Evolutionary conservation across 345 rosid genomes (phyloP), one percentile per base, ranked within the genome.

Genomic region (Cardiospermum halicacabum): DNA sequence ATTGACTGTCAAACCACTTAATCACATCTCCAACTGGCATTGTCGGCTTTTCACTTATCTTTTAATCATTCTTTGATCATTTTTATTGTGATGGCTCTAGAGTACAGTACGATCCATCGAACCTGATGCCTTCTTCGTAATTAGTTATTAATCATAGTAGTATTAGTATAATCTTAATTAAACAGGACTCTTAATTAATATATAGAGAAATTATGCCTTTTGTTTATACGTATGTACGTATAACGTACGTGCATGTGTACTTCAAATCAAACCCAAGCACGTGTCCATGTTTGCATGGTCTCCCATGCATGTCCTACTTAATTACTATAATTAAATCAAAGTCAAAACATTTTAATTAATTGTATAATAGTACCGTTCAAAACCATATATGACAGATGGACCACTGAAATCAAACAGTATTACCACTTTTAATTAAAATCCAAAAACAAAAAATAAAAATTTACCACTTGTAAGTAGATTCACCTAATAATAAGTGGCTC

Each of bases 241-340:
- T 51, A 57, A 58, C 49, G 80, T 77, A 77, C 80, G 51, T 69
- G n/a, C 67, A 69, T 69, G 66, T 69, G 75, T 73, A 77, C 72
- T 28, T 69, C 64, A n/a, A 69, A 69, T 69, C 9, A 53, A 49
- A 31, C 49, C 10, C 8, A 54, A 53, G 69, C 72, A 72, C 69
- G 59, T 72, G 74, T 43, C 64, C 58, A 21, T 4, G 8, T 28
- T 19, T 56, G 60, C 64, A 56, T 67, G 64, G n/a, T 34, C 22
- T n/a, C 11, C 24, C 54, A 49, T 15, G 56, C 56, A 31, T 12
- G 50, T 40, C 24, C 24, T 47, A 18, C 8, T 47, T 47, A 47
- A 47, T 47, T 47, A 11, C 25, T n/a, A 48, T 34, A 22, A 12
- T 57, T 4, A 3, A 26, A 25, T 11, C 0, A 19, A 43, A 13